Conservation (phyloP, 139 green algal genomes). For the Chloropicon primus region DNA sequence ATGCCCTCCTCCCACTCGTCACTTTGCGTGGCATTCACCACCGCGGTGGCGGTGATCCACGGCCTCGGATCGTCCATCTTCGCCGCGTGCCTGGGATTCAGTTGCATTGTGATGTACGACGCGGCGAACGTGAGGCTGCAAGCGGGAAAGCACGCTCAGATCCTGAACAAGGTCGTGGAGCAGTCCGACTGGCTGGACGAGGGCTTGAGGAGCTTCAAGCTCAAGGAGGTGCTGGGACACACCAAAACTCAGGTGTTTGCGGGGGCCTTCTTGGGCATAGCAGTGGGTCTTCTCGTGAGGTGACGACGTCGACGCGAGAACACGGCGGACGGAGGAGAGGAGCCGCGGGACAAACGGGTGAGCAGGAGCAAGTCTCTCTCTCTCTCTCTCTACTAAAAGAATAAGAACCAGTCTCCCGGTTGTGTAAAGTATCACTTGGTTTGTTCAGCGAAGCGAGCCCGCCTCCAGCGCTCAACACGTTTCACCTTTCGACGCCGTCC, state of each 20-base stretch:
- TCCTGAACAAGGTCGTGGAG: conserved; percentile 72
- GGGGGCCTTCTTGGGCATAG: conserved; percentile 30
- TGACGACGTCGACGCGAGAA: too few species aligned
- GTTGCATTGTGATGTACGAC: conserved; percentile 97
- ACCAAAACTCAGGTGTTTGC: conserved; percentile 64
- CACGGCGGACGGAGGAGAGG: background rate
- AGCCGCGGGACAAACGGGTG: background rate
- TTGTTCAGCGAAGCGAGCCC: too few species aligned
- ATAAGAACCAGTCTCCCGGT: too few species aligned
- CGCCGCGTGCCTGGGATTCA: conserved; percentile 73
- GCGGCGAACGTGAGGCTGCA: conserved; percentile 85
- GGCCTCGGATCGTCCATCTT: conserved; percentile 75
- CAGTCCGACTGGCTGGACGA: conserved; percentile 54
- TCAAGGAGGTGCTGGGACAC: conserved; percentile 96
- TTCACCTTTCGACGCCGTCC: too few species aligned
- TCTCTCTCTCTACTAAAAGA: too few species aligned
- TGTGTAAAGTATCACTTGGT: too few species aligned
- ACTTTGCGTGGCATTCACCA: conserved; percentile 75
- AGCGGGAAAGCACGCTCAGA: conserved; percentile 45
- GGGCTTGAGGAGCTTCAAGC: conserved; percentile 50
- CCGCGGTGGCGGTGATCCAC: conserved; percentile 65
- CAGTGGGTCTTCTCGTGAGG: conserved; percentile 19
- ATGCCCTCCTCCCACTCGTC: conserved; percentile 96
- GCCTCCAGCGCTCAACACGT: too few species aligned
- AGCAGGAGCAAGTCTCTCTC: background rate